Evolutionary conservation across 768 basidiomycete genomes (phyloP), one percentile per base, ranked within the genome.

Genomic region (Rhodotorula toruloides): DNA sequence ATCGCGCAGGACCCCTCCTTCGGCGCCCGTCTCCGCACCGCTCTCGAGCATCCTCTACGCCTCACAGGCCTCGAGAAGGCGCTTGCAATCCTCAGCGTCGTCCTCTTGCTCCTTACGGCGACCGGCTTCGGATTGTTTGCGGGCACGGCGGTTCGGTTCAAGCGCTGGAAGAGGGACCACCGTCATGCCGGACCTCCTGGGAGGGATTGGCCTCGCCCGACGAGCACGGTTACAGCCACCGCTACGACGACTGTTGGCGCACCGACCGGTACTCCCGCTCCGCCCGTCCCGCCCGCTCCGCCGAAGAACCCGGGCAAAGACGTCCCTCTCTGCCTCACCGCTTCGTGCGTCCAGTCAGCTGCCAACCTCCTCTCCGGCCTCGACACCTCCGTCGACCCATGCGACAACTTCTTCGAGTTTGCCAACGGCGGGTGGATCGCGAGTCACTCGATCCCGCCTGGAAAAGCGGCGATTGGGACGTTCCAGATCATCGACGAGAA

Each of bases 341-440:
- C 86, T 8, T 83, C 86, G 68, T 99, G 96, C 76, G 86, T 98
- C 55, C 79, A 85, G 40, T 82, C 94, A 19, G 86, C 94, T 16
- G 88, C 90, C 2, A 82, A 85, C 0, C 88, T 99, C 64, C 79
- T 98, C 21, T 84, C 86, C 27, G 85, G 85, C 1, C 78, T 98
- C 29, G 93, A 99, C 75, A 83, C 82, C 16, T 80, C 85, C 14
- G 82, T 87, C 71, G 91, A 98, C 75, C 96, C 96, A 0, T 99
- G 96, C 77, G 89, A 97, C 72, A 87, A 91, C 78, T 96, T 97
- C 77, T 97, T 92, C 75, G 84, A 87, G 69, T 98, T 86, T 78
- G 85, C 92, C 16, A 93, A 87, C 74, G 90, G 90, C 25, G 91
- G 91, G 19, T 99, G 94, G 94, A 81, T 88, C 27, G 83, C 83